phyloP scores from a whole-genome alignment of 805 yeast genomes.

The Saturnispora mendoncae region DNA sequence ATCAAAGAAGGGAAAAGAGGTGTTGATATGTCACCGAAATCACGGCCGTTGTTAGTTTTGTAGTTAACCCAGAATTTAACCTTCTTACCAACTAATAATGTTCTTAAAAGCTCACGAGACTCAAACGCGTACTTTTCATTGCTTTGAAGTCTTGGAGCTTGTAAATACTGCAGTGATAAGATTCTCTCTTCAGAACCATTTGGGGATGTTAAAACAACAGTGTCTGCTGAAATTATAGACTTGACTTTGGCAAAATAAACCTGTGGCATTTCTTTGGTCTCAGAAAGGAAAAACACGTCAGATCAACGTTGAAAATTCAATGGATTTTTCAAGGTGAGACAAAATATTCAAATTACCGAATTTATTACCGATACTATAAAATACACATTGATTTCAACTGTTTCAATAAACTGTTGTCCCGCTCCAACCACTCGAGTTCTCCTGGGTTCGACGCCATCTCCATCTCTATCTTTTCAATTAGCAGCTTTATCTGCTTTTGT shows the following conservation, averaged over 20 bases:
- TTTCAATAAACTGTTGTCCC: constrained; percentile 21
- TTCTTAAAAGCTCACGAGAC: constrained; percentile 54
- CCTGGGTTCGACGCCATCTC: constrained; percentile 6
- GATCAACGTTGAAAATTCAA: too few relatives aligned
- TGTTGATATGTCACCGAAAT: constrained; percentile 62
- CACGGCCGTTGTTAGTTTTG: constrained; percentile 46
- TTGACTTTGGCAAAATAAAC: constrained; percentile 54
- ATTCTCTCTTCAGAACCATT: constrained; percentile 48
- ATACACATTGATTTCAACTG: constrained; percentile 14
- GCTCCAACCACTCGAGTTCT: constrained; percentile 20
- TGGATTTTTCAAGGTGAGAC: too few relatives aligned
- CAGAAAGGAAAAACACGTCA: too few relatives aligned
- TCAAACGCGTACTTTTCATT: constrained; percentile 45
- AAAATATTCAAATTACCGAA: too few relatives aligned
- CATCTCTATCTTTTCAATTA: constrained; percentile 21
- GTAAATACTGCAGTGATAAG: constrained; percentile 56
- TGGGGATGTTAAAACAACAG: constrained; percentile 50
- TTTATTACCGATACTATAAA: neutral
- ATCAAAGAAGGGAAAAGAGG: constrained; percentile 55
- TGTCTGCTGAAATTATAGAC: constrained; percentile 62
- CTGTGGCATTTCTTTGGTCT: constrained; percentile 25
- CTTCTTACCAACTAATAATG: constrained; percentile 54
- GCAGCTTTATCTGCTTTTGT: constrained; percentile 21
- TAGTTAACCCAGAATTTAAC: constrained; percentile 51
- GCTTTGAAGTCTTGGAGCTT: constrained; percentile 42